Conservation (phyloP, 345 rosid genomes). For the Rhodomyrtus tomentosa region DNA sequence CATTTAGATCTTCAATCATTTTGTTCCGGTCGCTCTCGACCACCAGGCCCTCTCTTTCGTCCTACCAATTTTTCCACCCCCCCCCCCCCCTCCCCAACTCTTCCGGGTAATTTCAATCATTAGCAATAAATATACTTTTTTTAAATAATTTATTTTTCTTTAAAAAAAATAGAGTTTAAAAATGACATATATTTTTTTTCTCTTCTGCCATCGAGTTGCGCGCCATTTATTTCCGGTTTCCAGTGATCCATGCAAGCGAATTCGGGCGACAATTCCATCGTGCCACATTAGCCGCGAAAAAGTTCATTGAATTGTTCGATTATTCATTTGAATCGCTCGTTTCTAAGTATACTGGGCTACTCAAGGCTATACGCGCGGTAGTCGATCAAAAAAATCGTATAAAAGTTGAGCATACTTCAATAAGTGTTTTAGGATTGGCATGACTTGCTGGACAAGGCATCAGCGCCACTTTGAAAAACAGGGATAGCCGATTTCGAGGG, state of each 20-base stretch:
- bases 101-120: neutral
- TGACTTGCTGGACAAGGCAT: too few species aligned
- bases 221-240: neutral
- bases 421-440: too few species aligned
- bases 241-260: neutral
- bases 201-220: neutral
- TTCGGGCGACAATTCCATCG: accelerated
- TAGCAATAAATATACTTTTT: neutral
- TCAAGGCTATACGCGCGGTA: too few species aligned
- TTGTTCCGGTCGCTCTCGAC: neutral
- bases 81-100: neutral
- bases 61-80: neutral
- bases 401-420: neutral
- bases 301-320: too few species aligned
- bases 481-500: neutral
- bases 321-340: too few species aligned
- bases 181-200: neutral
- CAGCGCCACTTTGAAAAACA: neutral
- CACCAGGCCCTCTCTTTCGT: neutral
- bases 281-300: too few species aligned
- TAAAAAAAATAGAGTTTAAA: neutral
- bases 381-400: neutral
- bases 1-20: neutral
- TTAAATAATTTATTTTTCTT: neutral
- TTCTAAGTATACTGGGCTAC: too few species aligned